These are phyloP conservation scores for Fusarium buharicum DNA, from an alignment of 2,329 filamentous ascomycete species.

Conservation along the genomic window DNA sequence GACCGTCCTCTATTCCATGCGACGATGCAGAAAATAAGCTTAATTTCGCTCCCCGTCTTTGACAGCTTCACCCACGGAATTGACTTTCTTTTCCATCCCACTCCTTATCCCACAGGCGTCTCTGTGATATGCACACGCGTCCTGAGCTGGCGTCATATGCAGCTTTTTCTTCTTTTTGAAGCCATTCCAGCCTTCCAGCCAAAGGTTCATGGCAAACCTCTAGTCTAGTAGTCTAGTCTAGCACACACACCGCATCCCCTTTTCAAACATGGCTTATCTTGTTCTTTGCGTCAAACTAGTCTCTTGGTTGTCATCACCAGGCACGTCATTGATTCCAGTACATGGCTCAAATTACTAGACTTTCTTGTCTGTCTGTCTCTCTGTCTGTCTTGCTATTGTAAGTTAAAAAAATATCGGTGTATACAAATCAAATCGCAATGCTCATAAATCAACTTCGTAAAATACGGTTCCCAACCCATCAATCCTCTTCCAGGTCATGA, in stretches of 20 bases:
- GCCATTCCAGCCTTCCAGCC: not conserved
- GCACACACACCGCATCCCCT: not conserved
- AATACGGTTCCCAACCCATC: conserved; percentile 31
- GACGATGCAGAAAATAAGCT: conserved; percentile 14
- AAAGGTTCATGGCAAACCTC: not conserved
- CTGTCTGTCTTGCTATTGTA: conserved; percentile 11
- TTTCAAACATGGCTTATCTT: not conserved
- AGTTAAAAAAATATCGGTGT: conserved; percentile 8
- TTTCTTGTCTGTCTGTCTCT: conserved; percentile 10
- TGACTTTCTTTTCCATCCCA: conserved; percentile 15
- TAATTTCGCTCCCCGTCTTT: not conserved
- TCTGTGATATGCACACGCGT: conserved; percentile 14
- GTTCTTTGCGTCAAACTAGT: not conserved
- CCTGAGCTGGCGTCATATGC: not conserved
- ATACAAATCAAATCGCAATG: conserved; percentile 36
- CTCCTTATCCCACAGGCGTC: conserved; percentile 20
- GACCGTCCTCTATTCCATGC: not conserved
- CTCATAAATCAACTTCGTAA: conserved; percentile 38
- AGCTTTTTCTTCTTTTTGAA: not conserved
- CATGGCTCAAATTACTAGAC: conserved; percentile 11
- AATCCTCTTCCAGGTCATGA: conserved; percentile 37
- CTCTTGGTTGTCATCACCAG: not conserved
- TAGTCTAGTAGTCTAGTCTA: no score
- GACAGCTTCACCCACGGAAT: not conserved
- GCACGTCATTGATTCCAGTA: not conserved